phyloP scores from a whole-genome alignment of 306 rosid genomes.

The Prinsepia uniflora region DNA sequence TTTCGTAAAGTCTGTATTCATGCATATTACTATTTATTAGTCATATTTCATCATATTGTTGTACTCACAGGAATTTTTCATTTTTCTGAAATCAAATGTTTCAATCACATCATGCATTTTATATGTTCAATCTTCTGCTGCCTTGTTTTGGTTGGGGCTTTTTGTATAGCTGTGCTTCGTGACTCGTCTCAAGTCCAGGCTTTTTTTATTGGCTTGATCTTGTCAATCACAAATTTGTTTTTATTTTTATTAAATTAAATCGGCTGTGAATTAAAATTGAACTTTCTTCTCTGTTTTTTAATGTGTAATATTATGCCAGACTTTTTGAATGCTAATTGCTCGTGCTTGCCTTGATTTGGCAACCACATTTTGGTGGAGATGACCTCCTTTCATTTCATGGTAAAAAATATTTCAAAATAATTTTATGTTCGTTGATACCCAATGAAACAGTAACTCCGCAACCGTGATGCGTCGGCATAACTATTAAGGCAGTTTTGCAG shows the following conservation, averaged over 20 bases:
- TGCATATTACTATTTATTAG: slow-evolving; percentile 18
- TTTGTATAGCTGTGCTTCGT: neutral
- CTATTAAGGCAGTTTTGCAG: too few relatives aligned
- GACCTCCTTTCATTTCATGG: too few relatives aligned
- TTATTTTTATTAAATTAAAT: neutral
- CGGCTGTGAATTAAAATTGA: neutral
- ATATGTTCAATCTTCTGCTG: neutral
- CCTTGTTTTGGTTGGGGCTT: neutral
- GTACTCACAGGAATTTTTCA: slow-evolving; percentile 18
- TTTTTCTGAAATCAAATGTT: slow-evolving; percentile 18
- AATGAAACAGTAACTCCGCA: too few relatives aligned
- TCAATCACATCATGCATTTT: slow-evolving; percentile 17
- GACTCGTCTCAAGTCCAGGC: neutral
- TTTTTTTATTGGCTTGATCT: neutral
- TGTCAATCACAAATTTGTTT: neutral
- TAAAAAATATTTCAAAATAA: too few relatives aligned
- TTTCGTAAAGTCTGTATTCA: too few relatives aligned
- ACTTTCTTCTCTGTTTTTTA: neutral
- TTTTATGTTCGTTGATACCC: too few relatives aligned
- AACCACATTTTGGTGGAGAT: too few relatives aligned
- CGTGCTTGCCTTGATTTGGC: too few relatives aligned
- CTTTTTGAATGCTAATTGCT: too few relatives aligned
- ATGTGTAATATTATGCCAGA: too few relatives aligned
- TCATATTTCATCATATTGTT: slow-evolving; percentile 23
- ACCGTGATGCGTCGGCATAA: too few relatives aligned